Evolutionary conservation across 306 rosid genomes (phyloP), one percentile per base, ranked within the genome.

Genomic region (Cicer judaicum): DNA sequence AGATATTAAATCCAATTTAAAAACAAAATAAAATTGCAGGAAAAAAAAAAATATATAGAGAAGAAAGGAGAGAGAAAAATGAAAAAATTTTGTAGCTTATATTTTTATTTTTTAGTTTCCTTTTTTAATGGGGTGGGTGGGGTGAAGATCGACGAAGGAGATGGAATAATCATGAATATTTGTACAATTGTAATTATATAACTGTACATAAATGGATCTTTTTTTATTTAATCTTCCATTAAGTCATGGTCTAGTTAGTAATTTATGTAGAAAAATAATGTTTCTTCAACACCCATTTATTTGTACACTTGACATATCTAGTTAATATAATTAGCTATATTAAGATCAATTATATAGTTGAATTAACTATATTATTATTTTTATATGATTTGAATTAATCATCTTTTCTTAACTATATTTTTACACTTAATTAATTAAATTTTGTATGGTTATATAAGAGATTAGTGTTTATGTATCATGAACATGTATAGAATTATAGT

Each of bases 31-130:
- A 66, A 8, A 14, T 64, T 18, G 53, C 15, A 43, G 70, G 24
- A 1, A 8, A 39, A 63, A 39, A 63, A 21, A 6, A 6, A 1
- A 10, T 7, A 66, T 0, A 65, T 16, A 40, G 18, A 77, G 7
- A 19, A 82, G 11, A 60, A 46, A 59, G n/a, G 8, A 65, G 52
- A 19, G 14, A 19, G 19, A 70, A 47, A 66, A 43, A 14, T 21
- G 14, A 66, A 11, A 72, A 67, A 60, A 0, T 73, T 81, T 81
- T 77, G 85, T 76, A 81, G 85, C 70, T 34, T 75, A 75, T 81
- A 64, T 80, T 42, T 14, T 79, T 15, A 66, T 8, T 5, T 72
- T 68, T 10, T 16, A 16, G 60, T 21, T 24, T 14, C 69, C 75
- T 80, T 73, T 76, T 81, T 18, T 19, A 19, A 18, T 34, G 15